These are phyloP conservation scores for Colletotrichum sp. DNA, from an alignment of 2,329 filamentous ascomycete species.

Conservation along the genomic window DNA sequence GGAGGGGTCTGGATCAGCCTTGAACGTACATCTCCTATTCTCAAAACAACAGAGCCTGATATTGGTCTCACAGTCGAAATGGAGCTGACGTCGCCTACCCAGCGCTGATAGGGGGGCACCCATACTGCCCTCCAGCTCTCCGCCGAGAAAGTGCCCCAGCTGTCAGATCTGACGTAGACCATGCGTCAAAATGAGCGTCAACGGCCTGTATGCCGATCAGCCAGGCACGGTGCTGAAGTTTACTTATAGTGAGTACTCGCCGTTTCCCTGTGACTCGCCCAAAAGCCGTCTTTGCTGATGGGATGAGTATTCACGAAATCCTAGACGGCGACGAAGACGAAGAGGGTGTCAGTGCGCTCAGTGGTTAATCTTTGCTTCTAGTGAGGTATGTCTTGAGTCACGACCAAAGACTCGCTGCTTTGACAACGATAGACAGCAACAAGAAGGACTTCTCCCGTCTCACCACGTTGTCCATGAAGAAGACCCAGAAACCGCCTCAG, in stretches of 20 bases:
- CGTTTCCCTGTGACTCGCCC: no score
- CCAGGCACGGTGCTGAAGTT: not conserved
- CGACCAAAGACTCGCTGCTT: no score
- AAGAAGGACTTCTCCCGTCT: no score
- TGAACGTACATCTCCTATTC: not conserved
- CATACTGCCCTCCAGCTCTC: not conserved
- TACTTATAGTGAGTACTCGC: not conserved
- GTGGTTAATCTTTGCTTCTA: no score
- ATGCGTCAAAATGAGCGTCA: not conserved
- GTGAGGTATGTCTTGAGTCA: no score
- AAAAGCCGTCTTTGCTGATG: not conserved
- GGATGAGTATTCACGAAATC: not conserved
- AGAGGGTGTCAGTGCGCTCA: no score
- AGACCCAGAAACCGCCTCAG: no score
- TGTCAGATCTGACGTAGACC: not conserved
- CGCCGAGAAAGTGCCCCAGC: not conserved
- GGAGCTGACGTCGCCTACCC: no score
- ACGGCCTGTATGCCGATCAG: not conserved
- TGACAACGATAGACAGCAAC: no score
- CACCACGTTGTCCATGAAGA: no score
- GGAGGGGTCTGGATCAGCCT: not conserved
- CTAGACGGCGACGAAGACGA: not conserved
- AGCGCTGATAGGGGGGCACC: not conserved
- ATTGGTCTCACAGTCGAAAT: no score
- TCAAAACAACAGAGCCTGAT: no score